phyloP scores from a whole-genome alignment of 2,329 filamentous ascomycete species.

The Huntiella omanensis region DNA sequence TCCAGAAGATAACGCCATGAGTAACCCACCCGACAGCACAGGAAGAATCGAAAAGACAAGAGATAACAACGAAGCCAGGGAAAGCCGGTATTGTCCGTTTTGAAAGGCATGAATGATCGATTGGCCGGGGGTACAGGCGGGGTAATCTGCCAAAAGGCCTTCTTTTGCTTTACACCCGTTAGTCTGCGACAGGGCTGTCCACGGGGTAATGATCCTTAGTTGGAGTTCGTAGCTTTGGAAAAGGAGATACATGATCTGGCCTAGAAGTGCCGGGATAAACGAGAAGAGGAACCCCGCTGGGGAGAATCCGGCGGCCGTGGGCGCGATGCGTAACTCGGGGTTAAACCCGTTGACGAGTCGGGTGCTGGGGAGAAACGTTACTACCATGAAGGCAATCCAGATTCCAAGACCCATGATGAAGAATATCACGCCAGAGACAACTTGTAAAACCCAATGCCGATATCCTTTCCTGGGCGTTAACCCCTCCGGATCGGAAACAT shows the following conservation, averaged over 20 bases:
- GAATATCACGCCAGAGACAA: conserved; percentile 45
- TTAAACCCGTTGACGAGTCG: conserved; percentile 51
- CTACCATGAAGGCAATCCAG: conserved; percentile 51
- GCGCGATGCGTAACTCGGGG: conserved; percentile 44
- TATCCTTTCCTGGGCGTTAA: conserved; percentile 32
- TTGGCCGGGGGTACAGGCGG: conserved; percentile 44
- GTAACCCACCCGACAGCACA: conserved; percentile 48
- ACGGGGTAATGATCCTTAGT: conserved; percentile 48
- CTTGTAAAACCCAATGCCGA: conserved; percentile 59
- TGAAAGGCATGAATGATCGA: conserved; percentile 35
- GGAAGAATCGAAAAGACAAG: conserved; percentile 44
- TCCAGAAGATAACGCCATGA: conserved; percentile 50
- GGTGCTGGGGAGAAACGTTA: conserved; percentile 57
- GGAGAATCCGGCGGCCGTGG: conserved; percentile 51
- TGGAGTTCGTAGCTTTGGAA: conserved; percentile 49
- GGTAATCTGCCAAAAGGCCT: conserved; percentile 52
- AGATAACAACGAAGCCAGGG: conserved; percentile 39
- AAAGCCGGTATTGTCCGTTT: conserved; percentile 47
- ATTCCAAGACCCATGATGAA: conserved; percentile 40
- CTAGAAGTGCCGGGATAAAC: conserved; percentile 51
- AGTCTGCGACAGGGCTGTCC: conserved; percentile 38
- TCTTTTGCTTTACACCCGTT: conserved; percentile 42
- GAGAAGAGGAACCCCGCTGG: conserved; percentile 75
- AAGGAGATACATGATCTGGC: conserved; percentile 45
- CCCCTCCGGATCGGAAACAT: conserved; percentile 5